Percentiles rank a stretch among this genome's conserved stretches.
Evolutionary conservation across 1,284 basidiomycete genomes (phyloP).

Genomic region (Ceratobasidium sp.): DNA sequence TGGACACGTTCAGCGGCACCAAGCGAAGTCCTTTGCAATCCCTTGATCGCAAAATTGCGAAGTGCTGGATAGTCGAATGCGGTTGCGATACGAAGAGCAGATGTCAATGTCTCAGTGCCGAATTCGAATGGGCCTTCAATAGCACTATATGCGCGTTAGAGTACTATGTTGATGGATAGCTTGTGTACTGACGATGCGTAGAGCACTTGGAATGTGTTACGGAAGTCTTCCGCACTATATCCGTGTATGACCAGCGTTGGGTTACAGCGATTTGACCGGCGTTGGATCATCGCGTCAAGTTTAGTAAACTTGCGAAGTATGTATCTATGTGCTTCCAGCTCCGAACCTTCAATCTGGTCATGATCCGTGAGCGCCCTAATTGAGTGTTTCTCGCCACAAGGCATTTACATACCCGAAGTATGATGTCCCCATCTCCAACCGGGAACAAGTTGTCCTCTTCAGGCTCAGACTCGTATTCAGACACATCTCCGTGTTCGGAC

Average conservation of each 20-base stretch:
- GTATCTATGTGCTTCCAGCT: constrained; percentile 11
- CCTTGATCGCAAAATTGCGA: constrained; percentile 10
- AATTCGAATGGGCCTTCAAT: constrained; percentile 7
- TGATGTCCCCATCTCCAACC: background rate
- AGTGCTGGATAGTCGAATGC: background rate
- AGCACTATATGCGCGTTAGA: background rate
- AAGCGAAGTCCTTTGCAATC: background rate
- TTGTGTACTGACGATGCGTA: constrained; percentile 18
- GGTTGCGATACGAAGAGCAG: constrained; percentile 28
- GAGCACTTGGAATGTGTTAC: background rate
- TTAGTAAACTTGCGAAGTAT: background rate
- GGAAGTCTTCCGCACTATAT: background rate
- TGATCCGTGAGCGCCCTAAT: too few relatives aligned
- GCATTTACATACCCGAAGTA: background rate
- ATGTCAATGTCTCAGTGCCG: background rate
- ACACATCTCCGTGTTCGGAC: background rate
- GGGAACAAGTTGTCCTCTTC: background rate
- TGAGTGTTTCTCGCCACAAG: too few relatives aligned
- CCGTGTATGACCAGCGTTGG: background rate
- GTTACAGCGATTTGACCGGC: background rate
- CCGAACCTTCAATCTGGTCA: background rate
- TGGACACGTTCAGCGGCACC: background rate
- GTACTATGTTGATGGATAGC: background rate
- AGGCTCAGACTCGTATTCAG: too few relatives aligned
- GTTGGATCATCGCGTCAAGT: background rate